Base-by-base conservation (phyloP, 2,329 filamentous ascomycete genomes). In the Coniochaeta hoffmannii region DNA sequence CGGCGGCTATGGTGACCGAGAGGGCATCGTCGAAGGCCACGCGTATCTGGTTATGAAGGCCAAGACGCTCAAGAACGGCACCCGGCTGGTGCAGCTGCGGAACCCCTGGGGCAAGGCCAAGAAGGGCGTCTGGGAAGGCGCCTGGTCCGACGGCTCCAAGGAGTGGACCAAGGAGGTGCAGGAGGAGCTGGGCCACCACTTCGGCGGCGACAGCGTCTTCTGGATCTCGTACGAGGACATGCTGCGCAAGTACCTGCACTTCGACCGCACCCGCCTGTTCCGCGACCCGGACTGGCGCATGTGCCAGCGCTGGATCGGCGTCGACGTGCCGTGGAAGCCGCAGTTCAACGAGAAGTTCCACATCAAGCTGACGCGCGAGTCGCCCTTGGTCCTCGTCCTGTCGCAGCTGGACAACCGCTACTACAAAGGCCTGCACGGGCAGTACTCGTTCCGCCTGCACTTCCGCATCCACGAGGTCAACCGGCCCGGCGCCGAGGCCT, bases 81-180 rank as follows among this genome's bases (percentile, higher is more conserved):
- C 84, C 28, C 79, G 86, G 2, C 73, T 91, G 1, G 73, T 90
- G 2, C 78, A 85, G 53, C 72, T 90, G 36, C 80, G 67, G 60
- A 94, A 94, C 62, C 90, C 90, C 0, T 94, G 89, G 89, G 90
- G 89, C 1, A 83, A 84, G 59, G 81, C 81, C 24, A 89, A 92
- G 70, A 83, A 84, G 60, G 83, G 81, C 31, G 89, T 91, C 69
- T 94, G 89, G 89, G 87, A 82, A 30, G 90, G 90, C 1, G 77
- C 88, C 1, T 94, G 89, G 89, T 77, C 76, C 3, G 90, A 94
- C 64, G 90, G 90, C 0, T 90, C 87, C 7, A 88, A 89, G 63
- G 86, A 93, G 68, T 95, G 90, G 90, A 93, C 88, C 1, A 77
- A 88, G 0, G 85, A 91, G 61, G 90, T 87, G 81, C 84, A 93